Percentiles rank a stretch among this genome's conserved stretches.
These are phyloP conservation scores for Sporothrix luriei DNA, from an alignment of 2,329 filamentous ascomycete species.

Conservation along the genomic window DNA sequence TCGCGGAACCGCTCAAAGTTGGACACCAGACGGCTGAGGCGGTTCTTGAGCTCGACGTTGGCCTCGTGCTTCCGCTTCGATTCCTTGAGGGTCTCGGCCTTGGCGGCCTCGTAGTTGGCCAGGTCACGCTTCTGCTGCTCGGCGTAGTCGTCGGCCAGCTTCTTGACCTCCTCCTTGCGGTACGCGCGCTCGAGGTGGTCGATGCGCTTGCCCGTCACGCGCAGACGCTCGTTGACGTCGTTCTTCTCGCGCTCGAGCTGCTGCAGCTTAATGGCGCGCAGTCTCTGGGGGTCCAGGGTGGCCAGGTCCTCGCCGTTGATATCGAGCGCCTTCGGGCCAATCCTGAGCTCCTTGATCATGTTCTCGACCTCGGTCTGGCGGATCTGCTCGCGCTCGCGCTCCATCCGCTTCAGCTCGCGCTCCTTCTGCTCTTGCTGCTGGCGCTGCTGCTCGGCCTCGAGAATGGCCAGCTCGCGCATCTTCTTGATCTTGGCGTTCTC, in stretches of 20 bases:
- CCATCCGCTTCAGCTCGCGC: constrained; percentile 81
- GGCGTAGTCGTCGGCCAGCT: constrained; percentile 82
- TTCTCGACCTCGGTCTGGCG: constrained; percentile 93
- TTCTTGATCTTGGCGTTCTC: constrained; percentile 89
- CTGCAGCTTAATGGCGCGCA: constrained; percentile 91
- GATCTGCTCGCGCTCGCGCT: constrained; percentile 85
- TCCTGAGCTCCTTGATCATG: constrained; percentile 87
- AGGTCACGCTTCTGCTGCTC: constrained; percentile 77
- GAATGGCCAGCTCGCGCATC: constrained; percentile 80
- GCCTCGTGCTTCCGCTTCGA: constrained; percentile 87
- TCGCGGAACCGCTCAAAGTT: constrained; percentile 81
- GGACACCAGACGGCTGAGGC: constrained; percentile 81
- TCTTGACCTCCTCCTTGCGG: constrained; percentile 93
- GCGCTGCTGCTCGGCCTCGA: constrained; percentile 86
- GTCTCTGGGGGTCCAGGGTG: constrained; percentile 82
- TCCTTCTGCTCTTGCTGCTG: constrained; percentile 91
- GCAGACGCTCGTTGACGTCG: constrained; percentile 85
- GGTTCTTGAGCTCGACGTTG: constrained; percentile 90
- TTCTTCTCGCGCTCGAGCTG: constrained; percentile 99
- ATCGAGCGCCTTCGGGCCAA: constrained; percentile 72
- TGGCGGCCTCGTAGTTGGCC: constrained; percentile 77
- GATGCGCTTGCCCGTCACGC: constrained; percentile 90
- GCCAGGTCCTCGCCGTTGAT: constrained; percentile 82
- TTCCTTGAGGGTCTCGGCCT: constrained; percentile 75
- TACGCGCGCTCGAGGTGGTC: constrained; percentile 97